phyloP scores from a whole-genome alignment of 164 flowering plant species.

The Annona squamosa region DNA sequence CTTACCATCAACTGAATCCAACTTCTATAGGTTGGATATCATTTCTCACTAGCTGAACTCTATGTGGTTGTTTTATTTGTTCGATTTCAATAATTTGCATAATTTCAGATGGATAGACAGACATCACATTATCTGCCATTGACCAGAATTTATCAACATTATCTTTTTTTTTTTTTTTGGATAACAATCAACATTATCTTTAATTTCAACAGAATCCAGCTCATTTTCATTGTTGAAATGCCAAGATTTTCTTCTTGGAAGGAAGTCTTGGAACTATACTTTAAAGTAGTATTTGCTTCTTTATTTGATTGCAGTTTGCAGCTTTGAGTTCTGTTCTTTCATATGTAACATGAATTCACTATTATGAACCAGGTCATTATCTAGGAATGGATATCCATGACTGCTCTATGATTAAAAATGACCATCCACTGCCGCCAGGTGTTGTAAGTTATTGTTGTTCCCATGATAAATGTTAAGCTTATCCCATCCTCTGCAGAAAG shows the following conservation, averaged over 20 bases:
- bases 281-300: not conserved
- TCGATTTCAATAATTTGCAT: not conserved
- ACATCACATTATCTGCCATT: too few species aligned
- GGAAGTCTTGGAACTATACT: too few species aligned
- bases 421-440: conserved; percentile 81
- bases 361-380: conserved; percentile 63
- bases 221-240: too few species aligned
- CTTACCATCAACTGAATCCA: conserved; percentile 76
- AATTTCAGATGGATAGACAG: too few species aligned
- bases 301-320: not conserved
- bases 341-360: not conserved
- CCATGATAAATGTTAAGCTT: conserved; percentile 4
- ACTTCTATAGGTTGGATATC: conserved; percentile 65
- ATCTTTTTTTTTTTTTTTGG: too few species aligned
- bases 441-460: conserved; percentile 54
- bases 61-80: not conserved
- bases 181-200: too few species aligned
- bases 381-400: conserved; percentile 99
- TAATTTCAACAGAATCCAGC: too few species aligned
- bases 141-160: too few species aligned
- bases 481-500: not conserved
- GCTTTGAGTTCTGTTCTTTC: not conserved
- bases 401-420: conserved; percentile 47
- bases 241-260: too few species aligned
- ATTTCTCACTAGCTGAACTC: not conserved